Evolutionary conservation across 768 basidiomycete species (phyloP), one percentile per base, ranked within the genome.

Genomic region (Daedaleopsis nitida): DNA sequence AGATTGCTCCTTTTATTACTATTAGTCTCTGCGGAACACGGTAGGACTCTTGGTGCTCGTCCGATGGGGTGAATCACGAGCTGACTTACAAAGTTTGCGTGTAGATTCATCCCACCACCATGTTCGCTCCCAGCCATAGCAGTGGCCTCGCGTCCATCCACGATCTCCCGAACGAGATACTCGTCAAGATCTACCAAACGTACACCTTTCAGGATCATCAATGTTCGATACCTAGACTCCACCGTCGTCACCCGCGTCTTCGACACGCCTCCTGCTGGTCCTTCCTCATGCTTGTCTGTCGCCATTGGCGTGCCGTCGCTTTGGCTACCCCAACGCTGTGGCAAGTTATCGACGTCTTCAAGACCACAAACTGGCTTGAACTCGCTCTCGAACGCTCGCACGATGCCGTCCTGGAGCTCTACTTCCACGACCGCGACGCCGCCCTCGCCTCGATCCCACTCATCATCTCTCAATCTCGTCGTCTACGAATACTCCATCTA

Each of bases 231-330:
- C 14, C 12, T 14, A 1, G 42, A n/a, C n/a, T n/a, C n/a, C 42
- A 43, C 42, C 42, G n/a, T 14, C 42, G 7, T 43, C 14, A 13
- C 5, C n/a, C n/a, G n/a, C n/a, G n/a, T n/a, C n/a, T 5, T 5
- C 13, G 42, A 12, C 5, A 43, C 12, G 42, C 42, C 13, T 43
- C 14, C 5, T 5, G 12, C 23, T 45, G 32, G 39, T 14, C 50
- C 10, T 21, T 49, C 13, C 43, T 52, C n/a, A 64, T 55, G 39
- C 59, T 52, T 23, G 59, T 65, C 35, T 65, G 59, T 32, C 50
- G 59, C 7, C 24, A 50, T 48, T 65, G 64, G 64, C 55, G 64
- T 7, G 17, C 11, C 21, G 12, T 61, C 9, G n/a, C 32, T 3
- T 38, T 65, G 14, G 34, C 24, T 0, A 49, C 64, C 2, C 50